Base-by-base conservation (phyloP, 257 asterid species). In the Sherardia arvensis region DNA sequence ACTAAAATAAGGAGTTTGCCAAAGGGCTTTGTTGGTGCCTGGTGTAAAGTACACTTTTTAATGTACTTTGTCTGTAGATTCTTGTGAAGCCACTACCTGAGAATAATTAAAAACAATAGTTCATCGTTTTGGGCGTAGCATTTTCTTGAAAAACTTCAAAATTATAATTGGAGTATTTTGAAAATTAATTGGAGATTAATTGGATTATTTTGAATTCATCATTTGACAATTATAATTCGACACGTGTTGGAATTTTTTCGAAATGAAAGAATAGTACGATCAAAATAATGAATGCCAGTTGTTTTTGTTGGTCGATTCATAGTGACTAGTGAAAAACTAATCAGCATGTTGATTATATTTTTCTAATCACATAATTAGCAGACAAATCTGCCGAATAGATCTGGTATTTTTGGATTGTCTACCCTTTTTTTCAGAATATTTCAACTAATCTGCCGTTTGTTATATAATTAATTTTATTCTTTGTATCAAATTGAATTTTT, bases 61-160 rank as follows among this genome's bases (percentile, higher is more conserved):
- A 57, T 20, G 62, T 57, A 28, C 38, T 29, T 12, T 18, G 36
- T 53, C 60, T 66, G 65, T 22, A 69, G 67, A 76, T 76, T 67
- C 72, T 53, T 59, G 60, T 11, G 21, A 48, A 49, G 29, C 59
- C 62, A 64, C 57, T 7, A n/a, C 21, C 25, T 30, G 22, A 15
- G 54, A 27, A 45, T n/a, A 14, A 8, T 56, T 61, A 65, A 72
- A 73, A 66, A 70, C 32, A 61, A 49, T 48, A 75, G 75, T 79
- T 79, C 75, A 26, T 60, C 75, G 83, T 73, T 61, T 61, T 59
- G 29, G 23, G 57, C 53, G 56, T 43, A 43, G 20, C 23, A 3
- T 40, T 40, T 40, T 36, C 10, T 32, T 5, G 14, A 7, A 34
- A 34, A 36, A n/a, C n/a, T n/a, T n/a, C n/a, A n/a, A 10, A 36